phyloP scores from a whole-genome alignment of 148 eudicot species.

The Fagopyrum tataricum region DNA sequence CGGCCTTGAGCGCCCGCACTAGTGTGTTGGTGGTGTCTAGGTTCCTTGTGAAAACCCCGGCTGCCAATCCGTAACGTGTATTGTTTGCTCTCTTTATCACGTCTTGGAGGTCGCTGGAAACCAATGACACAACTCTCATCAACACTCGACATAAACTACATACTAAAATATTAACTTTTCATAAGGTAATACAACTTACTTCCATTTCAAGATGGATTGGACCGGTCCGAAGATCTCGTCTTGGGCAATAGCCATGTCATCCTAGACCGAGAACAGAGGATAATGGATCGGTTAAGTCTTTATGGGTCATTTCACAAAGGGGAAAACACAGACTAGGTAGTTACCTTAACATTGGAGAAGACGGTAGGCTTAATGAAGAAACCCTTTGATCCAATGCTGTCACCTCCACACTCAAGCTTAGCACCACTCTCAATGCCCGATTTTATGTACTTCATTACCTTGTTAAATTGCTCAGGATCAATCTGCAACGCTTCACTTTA shows the following conservation, averaged over 20 bases:
- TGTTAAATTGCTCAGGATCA: conserved; percentile 71
- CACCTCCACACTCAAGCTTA: conserved; percentile 90
- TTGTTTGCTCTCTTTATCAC: conserved; percentile 76
- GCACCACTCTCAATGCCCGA: conserved; percentile 76
- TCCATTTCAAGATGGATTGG: conserved; percentile 83
- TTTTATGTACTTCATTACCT: conserved; percentile 66
- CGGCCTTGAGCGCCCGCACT: conserved; percentile 64
- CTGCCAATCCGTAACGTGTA: conserved; percentile 73
- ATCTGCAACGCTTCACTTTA: conserved; percentile 34
- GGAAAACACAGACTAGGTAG: background rate
- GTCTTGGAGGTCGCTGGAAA: conserved; percentile 54
- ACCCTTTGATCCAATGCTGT: conserved; percentile 64
- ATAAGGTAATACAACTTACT: conserved; percentile 29
- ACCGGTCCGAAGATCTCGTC: conserved; percentile 98
- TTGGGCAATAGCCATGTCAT: conserved; percentile 83
- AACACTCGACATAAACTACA: background rate
- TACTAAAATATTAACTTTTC: conserved; percentile 1
- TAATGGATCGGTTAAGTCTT: background rate
- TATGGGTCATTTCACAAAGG: no score
- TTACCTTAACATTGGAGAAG: conserved; percentile 85
- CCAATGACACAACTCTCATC: background rate
- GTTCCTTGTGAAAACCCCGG: conserved; percentile 74
- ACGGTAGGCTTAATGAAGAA: conserved; percentile 87
- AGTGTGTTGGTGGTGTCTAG: conserved; percentile 77
- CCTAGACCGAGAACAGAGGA: conserved; percentile 29